Percentiles rank a stretch among this genome's conserved stretches.
These are phyloP conservation scores for Nakazawaea anatomiae DNA, from an alignment of 805 yeast genomes.

Conservation along the genomic window DNA sequence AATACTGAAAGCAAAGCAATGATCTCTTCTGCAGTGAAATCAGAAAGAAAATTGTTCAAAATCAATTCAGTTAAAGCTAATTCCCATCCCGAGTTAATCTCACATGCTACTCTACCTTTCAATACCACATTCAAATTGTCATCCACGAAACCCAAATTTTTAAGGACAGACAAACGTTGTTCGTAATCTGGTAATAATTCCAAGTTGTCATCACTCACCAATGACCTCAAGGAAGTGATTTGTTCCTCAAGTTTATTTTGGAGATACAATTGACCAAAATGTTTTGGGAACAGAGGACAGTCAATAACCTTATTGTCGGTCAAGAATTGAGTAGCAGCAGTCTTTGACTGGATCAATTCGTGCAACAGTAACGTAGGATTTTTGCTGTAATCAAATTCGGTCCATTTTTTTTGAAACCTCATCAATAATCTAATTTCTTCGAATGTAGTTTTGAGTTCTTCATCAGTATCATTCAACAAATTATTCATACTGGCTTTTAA, in stretches of 20 bases:
- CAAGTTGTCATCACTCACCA: slow-evolving; percentile 81
- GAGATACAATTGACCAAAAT: slow-evolving; percentile 38
- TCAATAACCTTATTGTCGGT: slow-evolving; percentile 13
- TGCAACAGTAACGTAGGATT: slow-evolving; percentile 28
- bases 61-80: slow-evolving; percentile 82
- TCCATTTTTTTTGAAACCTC: slow-evolving; percentile 33
- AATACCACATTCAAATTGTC: slow-evolving; percentile 65
- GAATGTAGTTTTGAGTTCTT: slow-evolving; percentile 29
- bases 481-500: slow-evolving; percentile 27
- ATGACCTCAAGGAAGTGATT: slow-evolving; percentile 49
- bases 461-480: slow-evolving; percentile 29
- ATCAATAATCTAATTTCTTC: slow-evolving; percentile 29
- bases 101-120: slow-evolving; percentile 93
- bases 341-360: slow-evolving; percentile 33
- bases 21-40: slow-evolving; percentile 91
- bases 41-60: slow-evolving; percentile 86
- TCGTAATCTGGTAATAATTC: slow-evolving; percentile 92
- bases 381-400: slow-evolving; percentile 35
- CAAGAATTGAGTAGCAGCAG: slow-evolving; percentile 17
- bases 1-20: slow-evolving; percentile 92
- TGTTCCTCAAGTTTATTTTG: slow-evolving; percentile 40
- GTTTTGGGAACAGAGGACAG: slow-evolving; percentile 38
- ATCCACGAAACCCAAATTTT: slow-evolving; percentile 78
- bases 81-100: slow-evolving; percentile 88
- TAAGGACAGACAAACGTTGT: slow-evolving; percentile 74